Evolutionary conservation across 2,329 filamentous ascomycete species (phyloP), one percentile per base, ranked within the genome.

Genomic region (Fusarium sp.): DNA sequence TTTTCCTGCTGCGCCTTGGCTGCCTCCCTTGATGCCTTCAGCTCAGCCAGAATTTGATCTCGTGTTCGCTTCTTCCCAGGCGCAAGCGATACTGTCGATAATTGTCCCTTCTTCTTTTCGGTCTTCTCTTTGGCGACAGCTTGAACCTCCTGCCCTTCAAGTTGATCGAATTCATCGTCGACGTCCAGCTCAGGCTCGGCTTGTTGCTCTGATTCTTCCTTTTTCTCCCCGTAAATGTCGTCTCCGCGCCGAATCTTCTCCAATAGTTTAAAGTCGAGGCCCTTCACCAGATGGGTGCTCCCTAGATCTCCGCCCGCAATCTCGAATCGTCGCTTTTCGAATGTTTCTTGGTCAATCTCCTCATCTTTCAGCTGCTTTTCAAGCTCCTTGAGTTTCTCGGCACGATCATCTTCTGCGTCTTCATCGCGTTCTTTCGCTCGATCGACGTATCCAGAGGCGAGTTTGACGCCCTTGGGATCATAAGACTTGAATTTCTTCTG

Each of bases 201-300:
- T 9, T 83, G 79, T 11, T 82, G 73, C 4, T 77, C 76, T 2
- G 75, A 68, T 27, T 77, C 66, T 3, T 79, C 72, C 33, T 80
- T 77, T 10, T 78, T 79, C 9, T 84, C 82, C n/a, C 79, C 81
- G 74, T 86, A 88, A 2, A 94, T 88, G 81, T 95, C 85, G 81
- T 95, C 93, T 45, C 93, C 94, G 65, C 88, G 88, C 69, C 89
- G 88, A 69, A 93, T 88, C 74, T 91, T 88, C 81, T 93, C 90
- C 31, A 95, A 85, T 14, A 98, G 85, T 81, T 93, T 93, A 81
- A 95, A 93, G 83, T 99, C 97, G 59, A 99, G 84, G 0, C 97
- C 97, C 80, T 98, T 98, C 57, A 98, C 92, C 74, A 98, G 84
- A 86, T 98, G 95, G 16, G 95, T 97, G 77, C 91, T 94, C 16